A percentile compares a stretch with the other conserved stretches of the same genome.
Conservation (phyloP, 306 rosid genomes). For the Vigna reflexopilosa region DNA sequence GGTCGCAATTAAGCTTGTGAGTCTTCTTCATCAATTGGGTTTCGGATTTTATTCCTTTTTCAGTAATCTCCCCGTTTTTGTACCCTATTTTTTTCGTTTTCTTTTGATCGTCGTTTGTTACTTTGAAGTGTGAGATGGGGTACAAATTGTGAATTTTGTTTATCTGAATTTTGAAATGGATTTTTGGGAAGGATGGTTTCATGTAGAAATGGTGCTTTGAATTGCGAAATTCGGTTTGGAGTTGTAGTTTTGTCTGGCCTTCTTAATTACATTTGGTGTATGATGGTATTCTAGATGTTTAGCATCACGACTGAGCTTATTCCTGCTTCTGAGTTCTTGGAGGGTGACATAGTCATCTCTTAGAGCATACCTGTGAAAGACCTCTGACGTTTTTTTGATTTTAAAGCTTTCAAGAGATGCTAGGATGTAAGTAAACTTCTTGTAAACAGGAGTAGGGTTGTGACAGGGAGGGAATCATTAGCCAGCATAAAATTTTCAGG, state of each 20-base stretch:
- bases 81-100: neutral
- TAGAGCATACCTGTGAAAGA: conserved; percentile 14
- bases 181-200: conserved; percentile 26
- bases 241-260: conserved; percentile 16
- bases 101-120: neutral
- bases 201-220: conserved; percentile 6
- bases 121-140: neutral
- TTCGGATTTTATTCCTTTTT: conserved; percentile 21
- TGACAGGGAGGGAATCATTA: conserved; percentile 26
- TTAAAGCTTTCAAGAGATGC: conserved; percentile 10
- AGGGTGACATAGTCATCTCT: neutral
- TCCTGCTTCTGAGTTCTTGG: neutral
- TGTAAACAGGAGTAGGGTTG: conserved; percentile 4
- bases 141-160: neutral
- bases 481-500: neutral
- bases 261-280: conserved; percentile 20
- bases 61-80: neutral
- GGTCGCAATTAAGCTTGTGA: conserved; percentile 96
- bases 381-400: conserved; percentile 20
- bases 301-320: conserved; percentile 30
- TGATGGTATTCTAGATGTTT: conserved; percentile 9
- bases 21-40: conserved; percentile 48
- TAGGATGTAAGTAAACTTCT: neutral
- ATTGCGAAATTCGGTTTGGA: conserved; percentile 2
- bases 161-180: conserved; percentile 31